Evolutionary conservation across 2,329 filamentous ascomycete genomes (phyloP).

Genomic region (Colletotrichum sp.): DNA sequence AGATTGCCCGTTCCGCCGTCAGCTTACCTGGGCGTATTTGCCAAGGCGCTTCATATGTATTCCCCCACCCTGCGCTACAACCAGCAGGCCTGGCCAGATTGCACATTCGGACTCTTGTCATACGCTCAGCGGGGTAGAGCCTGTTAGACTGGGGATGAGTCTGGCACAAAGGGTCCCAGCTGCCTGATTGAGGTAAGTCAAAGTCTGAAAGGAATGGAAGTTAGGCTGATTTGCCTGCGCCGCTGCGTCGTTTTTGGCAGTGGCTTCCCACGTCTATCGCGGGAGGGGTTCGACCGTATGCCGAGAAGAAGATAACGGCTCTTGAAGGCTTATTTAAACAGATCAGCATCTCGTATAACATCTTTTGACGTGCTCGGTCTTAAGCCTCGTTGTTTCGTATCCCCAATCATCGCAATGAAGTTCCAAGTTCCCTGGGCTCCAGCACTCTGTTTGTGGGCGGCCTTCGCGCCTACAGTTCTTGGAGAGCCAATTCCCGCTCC

Average conservation of each 20-base stretch:
- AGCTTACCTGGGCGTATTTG: not conserved
- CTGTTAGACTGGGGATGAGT: not conserved
- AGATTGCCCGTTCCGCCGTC: not conserved
- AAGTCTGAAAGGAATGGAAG: not conserved
- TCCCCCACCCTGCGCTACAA: not conserved
- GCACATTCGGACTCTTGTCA: not conserved
- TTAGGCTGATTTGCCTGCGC: not conserved
- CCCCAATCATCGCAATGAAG: not conserved
- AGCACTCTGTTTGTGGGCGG: not conserved
- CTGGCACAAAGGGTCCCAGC: not conserved
- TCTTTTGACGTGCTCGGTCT: rapidly evolving
- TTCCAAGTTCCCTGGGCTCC: rapidly evolving
- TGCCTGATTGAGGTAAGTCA: not conserved
- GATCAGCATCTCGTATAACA: not conserved
- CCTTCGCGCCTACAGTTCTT: rapidly evolving
- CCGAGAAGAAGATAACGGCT: not conserved
- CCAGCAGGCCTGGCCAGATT: not conserved
- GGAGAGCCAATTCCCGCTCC: not conserved
- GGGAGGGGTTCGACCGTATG: not conserved
- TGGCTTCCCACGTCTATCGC: no score
- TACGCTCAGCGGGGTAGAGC: not conserved
- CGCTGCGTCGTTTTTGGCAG: not conserved
- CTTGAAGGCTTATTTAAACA: not conserved
- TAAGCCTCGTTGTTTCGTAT: rapidly evolving
- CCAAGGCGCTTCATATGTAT: not conserved